These are phyloP conservation scores for Thermothielavioides terrestris DNA, from an alignment of 495 filamentous ascomycete species.

Conservation along the genomic window DNA sequence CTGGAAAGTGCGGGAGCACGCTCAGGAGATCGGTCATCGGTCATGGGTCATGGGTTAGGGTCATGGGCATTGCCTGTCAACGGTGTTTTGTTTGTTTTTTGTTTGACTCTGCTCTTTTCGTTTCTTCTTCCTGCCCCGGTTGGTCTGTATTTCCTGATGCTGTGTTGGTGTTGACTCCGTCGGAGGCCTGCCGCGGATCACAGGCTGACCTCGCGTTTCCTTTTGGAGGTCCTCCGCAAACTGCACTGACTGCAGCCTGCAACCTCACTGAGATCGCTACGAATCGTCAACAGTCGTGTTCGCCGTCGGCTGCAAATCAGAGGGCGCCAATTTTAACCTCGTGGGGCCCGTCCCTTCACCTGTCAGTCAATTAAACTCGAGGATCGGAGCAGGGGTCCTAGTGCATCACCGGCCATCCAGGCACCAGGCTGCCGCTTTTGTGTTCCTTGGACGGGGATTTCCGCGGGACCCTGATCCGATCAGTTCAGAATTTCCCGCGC, in stretches of 20 bases:
- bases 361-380: not conserved
- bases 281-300: too few species aligned
- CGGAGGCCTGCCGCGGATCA: too few species aligned
- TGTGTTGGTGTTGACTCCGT: too few species aligned
- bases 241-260: too few species aligned
- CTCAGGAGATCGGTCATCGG: constrained; percentile 80
- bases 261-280: too few species aligned
- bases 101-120: not conserved
- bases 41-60: constrained; percentile 2
- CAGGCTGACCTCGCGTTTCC: not conserved
- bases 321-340: constrained; percentile 3
- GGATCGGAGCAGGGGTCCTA: not conserved
- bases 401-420: too few species aligned
- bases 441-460: too few species aligned
- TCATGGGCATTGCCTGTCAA: not conserved
- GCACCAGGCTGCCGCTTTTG: too few species aligned
- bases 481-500: not conserved
- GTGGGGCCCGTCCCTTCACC: not conserved
- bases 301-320: not conserved
- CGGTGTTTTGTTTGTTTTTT: not conserved
- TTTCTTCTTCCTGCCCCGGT: too few species aligned
- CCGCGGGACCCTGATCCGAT: not conserved
- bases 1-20: constrained; percentile 69
- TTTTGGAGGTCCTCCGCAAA: not conserved
- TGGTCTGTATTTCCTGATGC: too few species aligned